Base-by-base conservation (phyloP, 192 early-diverging fungal genomes). In the Geranomyces michiganensis region DNA sequence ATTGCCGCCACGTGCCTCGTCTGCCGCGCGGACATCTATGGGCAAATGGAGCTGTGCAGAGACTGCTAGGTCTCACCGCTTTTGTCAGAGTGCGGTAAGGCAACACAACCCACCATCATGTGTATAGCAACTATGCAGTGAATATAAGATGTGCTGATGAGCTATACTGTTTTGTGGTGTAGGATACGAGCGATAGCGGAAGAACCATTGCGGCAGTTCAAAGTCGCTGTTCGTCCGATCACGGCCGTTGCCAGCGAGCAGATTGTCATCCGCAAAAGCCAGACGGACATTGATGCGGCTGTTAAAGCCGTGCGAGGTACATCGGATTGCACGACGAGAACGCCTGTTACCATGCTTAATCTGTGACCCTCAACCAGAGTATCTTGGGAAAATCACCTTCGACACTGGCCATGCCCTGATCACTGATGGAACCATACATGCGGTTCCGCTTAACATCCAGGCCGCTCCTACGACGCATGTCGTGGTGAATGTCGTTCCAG, bases 11-110 rank as follows among this genome's bases (percentile, higher is more conserved):
- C 53, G 49, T 29, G 0, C 33, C 32, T 1, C 33, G 22, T 10
- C 24, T 67, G 17, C 63, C 72, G 29, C 24, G 6, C 19, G 58
- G 65, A 15, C 65, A 73, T 46, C 29, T 59, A 1, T 73, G 64
- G 72, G 63, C 64, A 31, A 59, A 58, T 27, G 19, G 30, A 17
- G 56, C 65, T 10, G 58, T 59, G 3, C 31, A 43, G 17, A 24
- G 8, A 7, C 41, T 33, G n/a, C 41, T 73, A 31, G 22, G 55
- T 19, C 44, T 73, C 27, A n/a, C 21, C 32, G 21, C 59, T 14
- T 72, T 72, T 55, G 47, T n/a, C 26, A 60, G 29, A 60, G 29
- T 60, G 9, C 17, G 58, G 58, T 60, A 19, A 27, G 51, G 36
- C 36, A 41, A 41, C 36, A 41, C 36, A 10, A 3, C 36, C 3